Evolutionary conservation across 345 rosid genomes (phyloP).

Genomic region (Heritiera littoralis): DNA sequence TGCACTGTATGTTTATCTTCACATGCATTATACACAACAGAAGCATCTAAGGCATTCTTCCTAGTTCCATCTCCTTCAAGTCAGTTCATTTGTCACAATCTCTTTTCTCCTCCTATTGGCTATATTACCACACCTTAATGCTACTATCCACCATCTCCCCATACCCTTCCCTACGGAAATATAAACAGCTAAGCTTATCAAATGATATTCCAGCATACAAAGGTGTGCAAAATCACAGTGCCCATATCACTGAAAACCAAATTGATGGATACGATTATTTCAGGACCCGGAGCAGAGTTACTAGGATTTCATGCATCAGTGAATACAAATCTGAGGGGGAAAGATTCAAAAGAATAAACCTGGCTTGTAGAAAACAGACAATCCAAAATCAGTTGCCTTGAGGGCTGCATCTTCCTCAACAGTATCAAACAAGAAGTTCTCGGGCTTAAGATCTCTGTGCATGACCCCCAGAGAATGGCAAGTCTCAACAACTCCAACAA

Average conservation of each 20-base stretch:
- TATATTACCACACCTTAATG: neutral
- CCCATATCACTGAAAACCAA: neutral
- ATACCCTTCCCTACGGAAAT: neutral
- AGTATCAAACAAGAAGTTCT: slow-evolving; percentile 64
- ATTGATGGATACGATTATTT: neutral
- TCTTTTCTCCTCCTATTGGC: neutral
- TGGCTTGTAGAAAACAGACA: slow-evolving; percentile 73
- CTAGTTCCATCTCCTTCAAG: neutral
- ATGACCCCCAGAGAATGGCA: slow-evolving; percentile 79
- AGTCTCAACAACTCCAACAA: slow-evolving; percentile 75
- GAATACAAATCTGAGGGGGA: neutral
- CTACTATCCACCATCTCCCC: neutral
- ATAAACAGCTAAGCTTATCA: neutral
- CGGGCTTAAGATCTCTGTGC: slow-evolving; percentile 84
- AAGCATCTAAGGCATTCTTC: slow-evolving; percentile 1
- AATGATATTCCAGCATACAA: neutral
- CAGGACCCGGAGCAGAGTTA: neutral
- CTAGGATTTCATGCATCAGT: neutral
- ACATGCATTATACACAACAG: neutral
- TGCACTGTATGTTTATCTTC: neutral
- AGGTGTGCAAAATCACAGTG: neutral
- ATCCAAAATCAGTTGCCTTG: slow-evolving; percentile 80
- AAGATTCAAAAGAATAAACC: slow-evolving; percentile 36
- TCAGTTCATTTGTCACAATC: neutral
- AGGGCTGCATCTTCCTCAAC: slow-evolving; percentile 73